Conservation (phyloP, 176 grass and related monocot genomes). For the Tillandsia leiboldiana region DNA sequence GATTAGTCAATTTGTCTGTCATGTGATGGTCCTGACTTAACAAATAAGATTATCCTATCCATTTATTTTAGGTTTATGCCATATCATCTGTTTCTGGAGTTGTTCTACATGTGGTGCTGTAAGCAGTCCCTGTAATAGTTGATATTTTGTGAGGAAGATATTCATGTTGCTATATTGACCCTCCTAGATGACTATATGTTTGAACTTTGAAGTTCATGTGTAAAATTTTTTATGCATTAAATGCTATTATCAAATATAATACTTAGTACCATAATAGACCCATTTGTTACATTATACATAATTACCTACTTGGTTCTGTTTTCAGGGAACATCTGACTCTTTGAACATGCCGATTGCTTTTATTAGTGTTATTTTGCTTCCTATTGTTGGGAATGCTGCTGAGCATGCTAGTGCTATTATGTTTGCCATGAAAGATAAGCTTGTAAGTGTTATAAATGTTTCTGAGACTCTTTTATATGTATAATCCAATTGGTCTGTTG, state of each 20-base stretch:
- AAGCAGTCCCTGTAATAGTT: not conserved
- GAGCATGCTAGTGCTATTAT: constrained; percentile 99
- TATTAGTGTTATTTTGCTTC: constrained; percentile 98
- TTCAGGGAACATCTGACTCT: constrained; percentile 88
- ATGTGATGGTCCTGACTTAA: not conserved
- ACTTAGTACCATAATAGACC: not conserved
- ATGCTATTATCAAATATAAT: not conserved
- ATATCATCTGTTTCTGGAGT: not conserved
- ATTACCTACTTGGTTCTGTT: constrained; percentile 27
- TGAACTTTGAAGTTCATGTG: not conserved
- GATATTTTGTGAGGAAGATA: not conserved
- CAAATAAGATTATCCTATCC: not conserved
- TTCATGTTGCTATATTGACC: not conserved
- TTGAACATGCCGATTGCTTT: constrained; percentile 83
- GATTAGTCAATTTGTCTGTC: too few species aligned
- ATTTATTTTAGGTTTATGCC: not conserved
- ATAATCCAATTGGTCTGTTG: constrained; percentile 13
- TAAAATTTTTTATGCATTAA: not conserved
- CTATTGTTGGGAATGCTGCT: constrained; percentile 95
- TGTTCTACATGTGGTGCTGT: not conserved
- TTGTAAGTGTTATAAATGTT: constrained; percentile 36
- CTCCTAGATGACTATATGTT: not conserved
- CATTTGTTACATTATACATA: not conserved
- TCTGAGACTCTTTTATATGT: constrained; percentile 8
- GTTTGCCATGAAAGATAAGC: constrained; percentile 99